Percentiles rank a stretch among this genome's conserved stretches.
Evolutionary conservation across 805 yeast species (phyloP).

Genomic region (Spathaspora sp.): DNA sequence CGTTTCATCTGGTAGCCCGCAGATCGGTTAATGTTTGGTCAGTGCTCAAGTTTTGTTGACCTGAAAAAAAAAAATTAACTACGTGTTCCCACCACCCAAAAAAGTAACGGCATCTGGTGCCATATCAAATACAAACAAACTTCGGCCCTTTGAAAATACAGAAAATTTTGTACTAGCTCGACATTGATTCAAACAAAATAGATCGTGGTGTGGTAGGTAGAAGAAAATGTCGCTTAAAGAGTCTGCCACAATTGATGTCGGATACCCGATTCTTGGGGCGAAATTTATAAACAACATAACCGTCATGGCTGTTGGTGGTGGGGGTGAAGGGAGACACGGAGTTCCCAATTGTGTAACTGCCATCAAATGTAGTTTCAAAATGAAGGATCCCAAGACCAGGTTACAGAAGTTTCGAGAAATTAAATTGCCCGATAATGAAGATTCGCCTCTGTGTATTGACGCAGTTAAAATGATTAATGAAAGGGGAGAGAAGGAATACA

Average conservation of each 20-base stretch:
- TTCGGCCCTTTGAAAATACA: too few species aligned
- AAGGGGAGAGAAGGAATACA: slow-evolving; percentile 30
- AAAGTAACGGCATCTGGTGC: background rate
- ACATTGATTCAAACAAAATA: background rate
- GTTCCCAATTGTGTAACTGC: slow-evolving; percentile 80
- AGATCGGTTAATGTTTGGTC: background rate
- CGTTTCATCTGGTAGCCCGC: background rate
- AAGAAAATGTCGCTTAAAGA: slow-evolving; percentile 28
- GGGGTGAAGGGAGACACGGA: slow-evolving; percentile 91
- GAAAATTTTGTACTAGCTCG: too few species aligned
- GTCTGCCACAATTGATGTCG: slow-evolving; percentile 40
- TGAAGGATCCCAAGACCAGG: slow-evolving; percentile 33
- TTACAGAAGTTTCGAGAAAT: slow-evolving; percentile 64
- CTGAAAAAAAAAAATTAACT: background rate
- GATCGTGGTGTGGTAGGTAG: background rate
- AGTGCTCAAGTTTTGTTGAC: too few species aligned
- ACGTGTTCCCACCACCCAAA: background rate
- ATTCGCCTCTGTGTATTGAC: slow-evolving; percentile 85
- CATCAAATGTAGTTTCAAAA: slow-evolving; percentile 52
- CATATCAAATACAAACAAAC: background rate
- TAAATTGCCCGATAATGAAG: slow-evolving; percentile 60
- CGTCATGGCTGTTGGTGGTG: slow-evolving; percentile 84
- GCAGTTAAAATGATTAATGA: slow-evolving; percentile 28
- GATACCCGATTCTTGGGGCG: slow-evolving; percentile 81
- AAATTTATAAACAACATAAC: slow-evolving; percentile 59